A percentile compares a stretch with the other conserved stretches of the same genome.
These are phyloP conservation scores for Botrytis sinoallii DNA, from an alignment of 2,329 filamentous ascomycete species.

Conservation along the genomic window DNA sequence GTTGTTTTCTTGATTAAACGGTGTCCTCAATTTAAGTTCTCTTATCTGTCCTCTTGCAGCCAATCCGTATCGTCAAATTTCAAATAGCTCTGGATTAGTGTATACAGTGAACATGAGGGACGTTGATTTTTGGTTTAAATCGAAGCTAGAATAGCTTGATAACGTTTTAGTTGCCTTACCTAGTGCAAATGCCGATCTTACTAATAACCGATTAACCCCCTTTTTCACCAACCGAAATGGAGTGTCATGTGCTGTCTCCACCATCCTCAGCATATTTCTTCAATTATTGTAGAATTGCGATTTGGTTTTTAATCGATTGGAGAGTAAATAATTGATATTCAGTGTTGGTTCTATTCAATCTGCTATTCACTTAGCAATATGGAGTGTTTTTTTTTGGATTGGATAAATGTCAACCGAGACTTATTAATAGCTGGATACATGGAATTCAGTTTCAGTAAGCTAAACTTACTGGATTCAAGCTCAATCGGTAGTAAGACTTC, in stretches of 20 bases:
- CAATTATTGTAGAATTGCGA: not conserved
- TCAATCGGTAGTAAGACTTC: not conserved
- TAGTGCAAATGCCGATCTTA: not conserved
- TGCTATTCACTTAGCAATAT: not conserved
- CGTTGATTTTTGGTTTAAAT: not conserved
- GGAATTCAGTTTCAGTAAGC: not conserved
- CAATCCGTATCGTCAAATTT: not conserved
- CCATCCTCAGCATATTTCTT: not conserved
- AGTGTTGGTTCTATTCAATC: not conserved
- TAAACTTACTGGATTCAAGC: no score
- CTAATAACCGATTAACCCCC: not conserved
- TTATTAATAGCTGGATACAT: no score
- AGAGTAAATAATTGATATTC: not conserved
- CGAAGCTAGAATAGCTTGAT: not conserved
- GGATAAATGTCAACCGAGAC: not conserved
- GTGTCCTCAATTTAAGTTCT: not conserved
- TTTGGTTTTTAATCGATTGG: rapidly evolving
- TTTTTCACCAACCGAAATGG: not conserved
- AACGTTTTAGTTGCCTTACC: not conserved
- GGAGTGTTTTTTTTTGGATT: not conserved
- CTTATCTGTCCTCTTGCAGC: not conserved
- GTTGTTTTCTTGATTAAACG: not conserved
- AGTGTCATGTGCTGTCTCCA: not conserved
- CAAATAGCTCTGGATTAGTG: not conserved
- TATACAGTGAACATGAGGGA: rapidly evolving